Evolutionary conservation across 1,139 yeast species (phyloP), one percentile per base, ranked within the genome.

Genomic region (Candida tetrigidarum): DNA sequence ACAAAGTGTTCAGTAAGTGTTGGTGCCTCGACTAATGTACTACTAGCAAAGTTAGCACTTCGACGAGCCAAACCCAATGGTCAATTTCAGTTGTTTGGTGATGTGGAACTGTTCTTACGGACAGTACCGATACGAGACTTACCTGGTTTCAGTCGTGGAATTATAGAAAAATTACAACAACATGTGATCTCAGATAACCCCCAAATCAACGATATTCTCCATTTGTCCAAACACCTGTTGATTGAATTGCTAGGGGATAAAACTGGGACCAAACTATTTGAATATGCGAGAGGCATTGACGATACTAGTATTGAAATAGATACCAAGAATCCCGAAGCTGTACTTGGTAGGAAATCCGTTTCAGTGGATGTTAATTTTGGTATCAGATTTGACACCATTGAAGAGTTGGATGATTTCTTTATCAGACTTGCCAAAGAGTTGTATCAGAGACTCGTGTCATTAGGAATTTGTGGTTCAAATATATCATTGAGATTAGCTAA

Each of bases 311-410:
- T 88, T 22, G 76, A 75, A 46, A 69, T 69, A 37, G 77, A 84
- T 29, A 51, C 63, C 4, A 68, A 70, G 12, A 76, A 79, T 32
- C 71, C 72, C 18, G 76, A 66, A 51, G 73, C 67, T 39, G 70
- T 67, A 2, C 55, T 73, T 4, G 75, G 77, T 0, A 74, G 96
- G 26, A 90, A 89, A 55, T 80, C 96, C 0, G 78, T 93, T 0
- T 90, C 96, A 0, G 89, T 90, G 9, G 98, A 93, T 61, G 86
- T 93, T 27, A 89, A 91, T 50, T 93, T 90, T 84, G 98, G 97
- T 0, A 87, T 93, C 0, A 62, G 98, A 42, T 86, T 92, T 50
- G 78, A 81, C 23, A 70, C 68, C 0, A 71, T 77, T 19, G 62
- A 64, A 1, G 89, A 92, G 54, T 79, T 86, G 20, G 92, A 85